phyloP scores from a whole-genome alignment of 2,329 filamentous ascomycete genomes.

The Penicillium sp. region DNA sequence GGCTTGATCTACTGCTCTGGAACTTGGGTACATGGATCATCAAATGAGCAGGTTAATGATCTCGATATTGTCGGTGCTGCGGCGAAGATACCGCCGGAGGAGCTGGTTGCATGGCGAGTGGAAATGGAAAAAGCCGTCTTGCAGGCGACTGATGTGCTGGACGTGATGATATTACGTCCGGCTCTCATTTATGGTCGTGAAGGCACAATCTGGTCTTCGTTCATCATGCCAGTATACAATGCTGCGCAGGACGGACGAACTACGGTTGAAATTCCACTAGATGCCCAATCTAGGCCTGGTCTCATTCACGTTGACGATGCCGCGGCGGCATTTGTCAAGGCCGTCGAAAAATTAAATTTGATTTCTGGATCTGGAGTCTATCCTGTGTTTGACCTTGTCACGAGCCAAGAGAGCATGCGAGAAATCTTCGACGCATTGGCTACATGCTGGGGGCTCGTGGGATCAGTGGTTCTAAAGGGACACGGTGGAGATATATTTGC shows the following conservation, averaged over 20 bases:
- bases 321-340: slow-evolving; percentile 5
- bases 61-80: slow-evolving; percentile 5
- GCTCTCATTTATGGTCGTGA: slow-evolving; percentile 13
- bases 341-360: slow-evolving; percentile 10
- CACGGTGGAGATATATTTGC: slow-evolving; percentile 5
- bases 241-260: background rate
- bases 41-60: slow-evolving; percentile 8
- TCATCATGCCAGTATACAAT: slow-evolving; percentile 2
- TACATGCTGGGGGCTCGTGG: background rate
- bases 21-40: slow-evolving; percentile 13
- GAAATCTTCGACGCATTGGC: slow-evolving; percentile 12
- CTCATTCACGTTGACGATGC: slow-evolving; percentile 14
- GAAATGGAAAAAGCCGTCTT: slow-evolving; percentile 9
- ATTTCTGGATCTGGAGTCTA: slow-evolving; percentile 6
- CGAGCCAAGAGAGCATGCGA: slow-evolving; percentile 15
- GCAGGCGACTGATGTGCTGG: background rate
- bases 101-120: slow-evolving; percentile 10
- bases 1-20: slow-evolving; percentile 15
- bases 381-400: slow-evolving; percentile 15
- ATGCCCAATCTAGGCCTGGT: slow-evolving; percentile 1
- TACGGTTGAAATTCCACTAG: slow-evolving; percentile 5
- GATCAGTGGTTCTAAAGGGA: slow-evolving; percentile 5
- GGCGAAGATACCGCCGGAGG: background rate
- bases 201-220: slow-evolving; percentile 6
- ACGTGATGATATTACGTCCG: slow-evolving; percentile 10